Evolutionary conservation across 345 rosid species (phyloP), one percentile per base, ranked within the genome.

Genomic region (Xanthoceras sorbifolium): DNA sequence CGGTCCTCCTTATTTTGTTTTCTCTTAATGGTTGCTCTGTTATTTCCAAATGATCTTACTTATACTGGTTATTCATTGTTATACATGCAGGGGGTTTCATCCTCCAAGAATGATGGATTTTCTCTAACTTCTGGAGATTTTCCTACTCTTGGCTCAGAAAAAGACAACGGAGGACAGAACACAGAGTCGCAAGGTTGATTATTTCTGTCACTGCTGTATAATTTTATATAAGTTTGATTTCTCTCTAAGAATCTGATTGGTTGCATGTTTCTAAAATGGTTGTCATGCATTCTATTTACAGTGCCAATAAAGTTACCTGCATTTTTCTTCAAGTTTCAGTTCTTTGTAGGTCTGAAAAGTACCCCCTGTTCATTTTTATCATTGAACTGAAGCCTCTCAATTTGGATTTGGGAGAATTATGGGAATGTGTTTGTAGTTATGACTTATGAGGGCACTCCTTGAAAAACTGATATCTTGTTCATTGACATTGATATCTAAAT

Each of bases 131-230:
- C 98, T 68, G 96, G 97, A 77, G 99, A 97, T 86, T 97, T 97
- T 81, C 99, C 99, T 34, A 86, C 91, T 9, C 98, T 97, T 79
- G 98, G 98, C 69, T 84, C 96, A n/a, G 96, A 94, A 64, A 96
- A 86, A 73, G 94, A 86, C 65, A 76, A 75, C 79, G 82, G 89
- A 77, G 91, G 79, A 63, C 91, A 85, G 78, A 85, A 83, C 81
- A 4, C 78, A 6, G 90, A 79, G 60, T 84, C 89, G 64, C 90
- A 89, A 91, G 99, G 98, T 96, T 71, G 52, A 34, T 23, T 48
- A 57, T 74, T 66, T 65, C 9, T 55, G 26, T 36, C 28, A 17
- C 62, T 78, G 32, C 67, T 15, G 73, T 64, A 60, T 70, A 31
- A 18, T 64, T 60, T 72, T 64, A 10, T 63, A 63, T 62, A 46